These are phyloP conservation scores for Thalassiosira sp. DNA, from an alignment of 352 stramenopile species.

Conservation along the genomic window DNA sequence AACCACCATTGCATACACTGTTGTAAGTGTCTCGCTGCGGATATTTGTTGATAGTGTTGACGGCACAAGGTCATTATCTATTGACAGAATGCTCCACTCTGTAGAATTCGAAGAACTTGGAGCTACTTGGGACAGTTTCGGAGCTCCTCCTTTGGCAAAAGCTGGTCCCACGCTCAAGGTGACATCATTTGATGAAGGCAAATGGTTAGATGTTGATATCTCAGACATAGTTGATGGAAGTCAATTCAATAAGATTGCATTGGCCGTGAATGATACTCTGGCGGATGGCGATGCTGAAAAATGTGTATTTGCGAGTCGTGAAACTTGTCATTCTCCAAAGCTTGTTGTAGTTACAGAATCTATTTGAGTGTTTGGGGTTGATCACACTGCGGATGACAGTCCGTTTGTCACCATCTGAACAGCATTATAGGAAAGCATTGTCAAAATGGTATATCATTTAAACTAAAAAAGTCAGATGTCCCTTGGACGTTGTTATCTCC, in stretches of 20 bases:
- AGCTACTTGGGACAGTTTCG: conserved; percentile 26
- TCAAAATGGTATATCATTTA: no score
- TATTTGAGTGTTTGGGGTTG: no score
- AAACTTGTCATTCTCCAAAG: no score
- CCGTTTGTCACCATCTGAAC: no score
- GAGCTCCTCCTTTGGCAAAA: conserved; percentile 13
- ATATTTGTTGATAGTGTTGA: conserved; percentile 24
- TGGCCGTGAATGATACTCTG: conserved; percentile 16
- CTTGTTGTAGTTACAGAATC: no score
- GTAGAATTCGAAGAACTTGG: conserved; percentile 16
- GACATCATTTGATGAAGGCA: conserved; percentile 14
- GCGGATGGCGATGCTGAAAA: no score
- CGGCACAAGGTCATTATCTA: conserved; percentile 11
- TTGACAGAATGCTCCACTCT: conserved; percentile 12
- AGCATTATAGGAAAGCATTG: no score
- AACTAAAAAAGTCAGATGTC: no score
- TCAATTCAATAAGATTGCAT: conserved; percentile 6
- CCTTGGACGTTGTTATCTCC: no score
- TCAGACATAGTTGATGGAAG: conserved; percentile 11
- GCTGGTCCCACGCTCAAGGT: conserved; percentile 12
- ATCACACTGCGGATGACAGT: no score
- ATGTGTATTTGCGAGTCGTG: no score
- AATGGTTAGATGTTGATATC: conserved; percentile 26
- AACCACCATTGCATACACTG: background rate
- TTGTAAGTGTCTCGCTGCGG: conserved; percentile 4